Evolutionary conservation across 2,329 filamentous ascomycete genomes (phyloP).

Genomic region (Sarocladium oryzae): DNA sequence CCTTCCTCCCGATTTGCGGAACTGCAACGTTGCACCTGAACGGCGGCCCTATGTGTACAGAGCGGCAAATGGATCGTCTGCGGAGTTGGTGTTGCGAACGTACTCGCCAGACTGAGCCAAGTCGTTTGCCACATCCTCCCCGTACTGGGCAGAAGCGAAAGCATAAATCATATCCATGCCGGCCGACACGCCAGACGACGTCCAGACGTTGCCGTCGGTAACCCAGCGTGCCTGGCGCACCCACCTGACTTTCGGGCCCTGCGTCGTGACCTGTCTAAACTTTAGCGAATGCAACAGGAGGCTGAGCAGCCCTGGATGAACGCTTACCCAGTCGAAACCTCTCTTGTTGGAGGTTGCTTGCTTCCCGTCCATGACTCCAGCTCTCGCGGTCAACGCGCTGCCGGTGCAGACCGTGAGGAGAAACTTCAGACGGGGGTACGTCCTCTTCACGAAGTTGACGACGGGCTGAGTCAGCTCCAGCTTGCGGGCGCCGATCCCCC

Average conservation of each 20-base stretch:
- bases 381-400: conserved; percentile 42
- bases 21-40: neutral
- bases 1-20: neutral
- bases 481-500: conserved; percentile 26
- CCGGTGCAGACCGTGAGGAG: conserved; percentile 60
- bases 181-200: conserved; percentile 48
- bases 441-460: conserved; percentile 29
- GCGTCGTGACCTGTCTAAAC: conserved; percentile 27
- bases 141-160: conserved; percentile 30
- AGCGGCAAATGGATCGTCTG: conserved; percentile 47
- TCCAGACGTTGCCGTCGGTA: conserved; percentile 55
- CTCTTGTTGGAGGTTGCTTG: conserved; percentile 57
- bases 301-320: no score
- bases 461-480: conserved; percentile 17
- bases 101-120: conserved; percentile 50
- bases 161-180: conserved; percentile 32
- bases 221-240: conserved; percentile 52
- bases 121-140: conserved; percentile 37
- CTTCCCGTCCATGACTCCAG: conserved; percentile 50
- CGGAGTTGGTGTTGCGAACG: conserved; percentile 42
- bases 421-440: conserved; percentile 38
- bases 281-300: no score
- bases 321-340: conserved; percentile 34
- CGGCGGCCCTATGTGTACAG: neutral
- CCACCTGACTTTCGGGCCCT: conserved; percentile 45